These are phyloP conservation scores for Globisporangium lucens DNA, from an alignment of 352 stramenopile species.

Conservation along the genomic window DNA sequence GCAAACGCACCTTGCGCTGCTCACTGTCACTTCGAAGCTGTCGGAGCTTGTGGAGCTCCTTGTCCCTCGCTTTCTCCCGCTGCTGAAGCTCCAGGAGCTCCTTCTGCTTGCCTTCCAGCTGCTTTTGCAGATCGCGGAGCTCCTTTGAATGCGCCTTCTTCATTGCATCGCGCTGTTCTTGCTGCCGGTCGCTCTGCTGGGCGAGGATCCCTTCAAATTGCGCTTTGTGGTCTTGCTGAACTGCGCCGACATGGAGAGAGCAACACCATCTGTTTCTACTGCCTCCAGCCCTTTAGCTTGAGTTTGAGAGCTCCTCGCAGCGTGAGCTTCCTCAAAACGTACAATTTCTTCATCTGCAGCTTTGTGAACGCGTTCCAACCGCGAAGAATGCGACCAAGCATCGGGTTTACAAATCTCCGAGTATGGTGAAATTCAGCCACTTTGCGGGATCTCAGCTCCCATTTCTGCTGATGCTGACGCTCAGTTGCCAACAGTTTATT, in stretches of 20 bases:
- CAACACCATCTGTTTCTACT: slow-evolving; percentile 1
- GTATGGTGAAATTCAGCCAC: slow-evolving; percentile 5
- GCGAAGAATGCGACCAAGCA: neutral
- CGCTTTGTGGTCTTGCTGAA: neutral
- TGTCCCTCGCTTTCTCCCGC: slow-evolving; percentile 1
- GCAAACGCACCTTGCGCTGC: slow-evolving; percentile 24
- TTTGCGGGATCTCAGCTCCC: neutral
- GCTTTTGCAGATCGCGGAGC: slow-evolving; percentile 21
- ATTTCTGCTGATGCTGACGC: neutral
- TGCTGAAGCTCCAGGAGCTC: slow-evolving; percentile 13
- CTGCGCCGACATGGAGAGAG: neutral
- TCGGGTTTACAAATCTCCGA: neutral
- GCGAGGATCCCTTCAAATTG: neutral
- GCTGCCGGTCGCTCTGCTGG: slow-evolving; percentile 3
- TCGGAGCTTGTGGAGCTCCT: slow-evolving; percentile 14
- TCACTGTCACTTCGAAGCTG: slow-evolving; percentile 8
- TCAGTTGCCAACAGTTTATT: neutral
- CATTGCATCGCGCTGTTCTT: slow-evolving; percentile 6
- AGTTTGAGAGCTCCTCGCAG: neutral
- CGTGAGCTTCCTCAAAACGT: slow-evolving; percentile 9
- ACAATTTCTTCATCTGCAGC: neutral
- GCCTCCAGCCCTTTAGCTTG: slow-evolving; percentile 10
- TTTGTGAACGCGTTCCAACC: slow-evolving; percentile 7
- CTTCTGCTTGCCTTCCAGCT: slow-evolving; percentile 24
- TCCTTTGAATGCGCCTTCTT: slow-evolving; percentile 18